phyloP scores from a whole-genome alignment of 768 basidiomycete species.

The Scleroderma citrinum region DNA sequence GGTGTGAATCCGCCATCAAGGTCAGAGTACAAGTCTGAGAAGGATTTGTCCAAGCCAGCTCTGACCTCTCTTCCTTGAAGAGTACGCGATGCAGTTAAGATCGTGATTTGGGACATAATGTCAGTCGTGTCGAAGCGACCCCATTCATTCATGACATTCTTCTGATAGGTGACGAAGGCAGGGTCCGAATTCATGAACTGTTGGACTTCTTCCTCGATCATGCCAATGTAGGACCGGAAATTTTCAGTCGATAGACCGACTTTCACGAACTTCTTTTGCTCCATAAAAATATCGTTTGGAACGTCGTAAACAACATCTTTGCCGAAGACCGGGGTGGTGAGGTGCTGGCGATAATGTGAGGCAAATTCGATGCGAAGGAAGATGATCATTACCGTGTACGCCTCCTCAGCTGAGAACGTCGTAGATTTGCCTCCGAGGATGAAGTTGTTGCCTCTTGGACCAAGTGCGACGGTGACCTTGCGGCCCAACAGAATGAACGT shows the following conservation, averaged over 20 bases:
- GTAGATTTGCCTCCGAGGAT: slow-evolving; percentile 90
- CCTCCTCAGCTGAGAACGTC: slow-evolving; percentile 92
- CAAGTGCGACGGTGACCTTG: slow-evolving; percentile 84
- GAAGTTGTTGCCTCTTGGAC: slow-evolving; percentile 90
- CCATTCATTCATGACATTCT: slow-evolving; percentile 70
- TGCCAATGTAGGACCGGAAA: slow-evolving; percentile 75
- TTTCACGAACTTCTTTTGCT: slow-evolving; percentile 98
- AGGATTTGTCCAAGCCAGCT: slow-evolving; percentile 66
- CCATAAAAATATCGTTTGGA: slow-evolving; percentile 95
- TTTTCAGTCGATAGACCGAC: slow-evolving; percentile 91
- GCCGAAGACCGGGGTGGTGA: slow-evolving; percentile 94
- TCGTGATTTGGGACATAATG: slow-evolving; percentile 82
- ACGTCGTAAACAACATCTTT: slow-evolving; percentile 97
- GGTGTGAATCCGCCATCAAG: slow-evolving; percentile 96
- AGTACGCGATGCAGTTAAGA: slow-evolving; percentile 89
- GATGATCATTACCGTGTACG: slow-evolving; percentile 68
- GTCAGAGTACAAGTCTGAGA: slow-evolving; percentile 80
- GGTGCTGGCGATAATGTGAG: slow-evolving; percentile 45
- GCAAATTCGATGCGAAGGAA: background rate
- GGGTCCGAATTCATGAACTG: slow-evolving; percentile 64
- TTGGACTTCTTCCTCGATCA: slow-evolving; percentile 73
- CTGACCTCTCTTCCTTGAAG: slow-evolving; percentile 93
- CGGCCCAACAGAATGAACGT: slow-evolving; percentile 90
- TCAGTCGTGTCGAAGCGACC: slow-evolving; percentile 69
- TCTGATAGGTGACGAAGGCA: slow-evolving; percentile 56